Conservation (phyloP, 2,329 filamentous ascomycete species). For the Apiospora koreana region DNA sequence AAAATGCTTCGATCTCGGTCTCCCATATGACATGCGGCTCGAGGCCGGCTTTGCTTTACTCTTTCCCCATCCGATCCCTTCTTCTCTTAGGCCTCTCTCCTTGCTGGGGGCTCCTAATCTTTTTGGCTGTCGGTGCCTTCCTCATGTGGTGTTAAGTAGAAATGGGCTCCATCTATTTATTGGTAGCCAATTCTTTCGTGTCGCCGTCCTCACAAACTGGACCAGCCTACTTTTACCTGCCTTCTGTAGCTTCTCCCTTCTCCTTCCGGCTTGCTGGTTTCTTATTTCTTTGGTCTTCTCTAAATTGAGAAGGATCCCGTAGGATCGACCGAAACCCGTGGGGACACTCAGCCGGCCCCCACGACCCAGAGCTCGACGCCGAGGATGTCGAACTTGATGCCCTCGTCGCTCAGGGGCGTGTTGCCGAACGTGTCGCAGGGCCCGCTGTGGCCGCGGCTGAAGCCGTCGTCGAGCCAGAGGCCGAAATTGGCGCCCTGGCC, state of each 20-base stretch:
- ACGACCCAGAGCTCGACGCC: constrained; percentile 95
- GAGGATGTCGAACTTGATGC: constrained; percentile 85
- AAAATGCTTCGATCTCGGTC: constrained; percentile 7
- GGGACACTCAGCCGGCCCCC: constrained; percentile 46
- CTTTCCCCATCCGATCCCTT: neutral
- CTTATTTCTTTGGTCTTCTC: neutral
- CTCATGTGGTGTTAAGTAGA: neutral
- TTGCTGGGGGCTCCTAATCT: neutral
- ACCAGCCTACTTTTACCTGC: neutral
- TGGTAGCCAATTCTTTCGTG: neutral
- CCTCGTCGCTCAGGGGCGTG: constrained; percentile 89
- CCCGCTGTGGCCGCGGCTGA: constrained; percentile 82
- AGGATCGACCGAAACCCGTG: neutral
- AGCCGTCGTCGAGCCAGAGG: constrained; percentile 85
- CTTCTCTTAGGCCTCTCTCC: neutral
- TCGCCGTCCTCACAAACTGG: neutral
- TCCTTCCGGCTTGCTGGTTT: neutral
- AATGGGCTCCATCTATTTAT: neutral
- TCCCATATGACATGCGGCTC: neutral
- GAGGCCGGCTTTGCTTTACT: neutral
- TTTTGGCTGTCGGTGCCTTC: neutral
- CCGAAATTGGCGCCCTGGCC: constrained; percentile 90
- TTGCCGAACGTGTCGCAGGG: constrained; percentile 92
- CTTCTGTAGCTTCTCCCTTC: neutral
- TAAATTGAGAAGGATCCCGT: neutral